phyloP scores from a whole-genome alignment of 1,139 yeast species.

The Zygoascus sp. region DNA sequence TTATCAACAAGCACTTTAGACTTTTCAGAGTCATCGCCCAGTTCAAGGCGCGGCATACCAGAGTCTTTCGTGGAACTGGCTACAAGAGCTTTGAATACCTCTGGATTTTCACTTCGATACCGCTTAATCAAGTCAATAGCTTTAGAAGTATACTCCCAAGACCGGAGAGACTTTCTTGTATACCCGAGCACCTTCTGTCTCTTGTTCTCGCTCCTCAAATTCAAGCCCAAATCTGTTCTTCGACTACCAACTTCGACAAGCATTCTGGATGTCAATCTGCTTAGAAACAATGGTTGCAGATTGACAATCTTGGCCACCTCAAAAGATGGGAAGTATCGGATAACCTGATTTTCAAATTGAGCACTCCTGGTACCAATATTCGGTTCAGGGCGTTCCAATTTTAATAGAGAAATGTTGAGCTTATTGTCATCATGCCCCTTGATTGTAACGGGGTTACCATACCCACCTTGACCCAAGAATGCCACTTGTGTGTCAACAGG shows the following conservation, averaged over 20 bases:
- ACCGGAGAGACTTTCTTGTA: slow-evolving; percentile 59
- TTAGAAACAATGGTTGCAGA: slow-evolving; percentile 60
- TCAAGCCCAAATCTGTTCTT: slow-evolving; percentile 74
- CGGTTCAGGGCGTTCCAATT: slow-evolving; percentile 29
- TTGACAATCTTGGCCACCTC: slow-evolving; percentile 58
- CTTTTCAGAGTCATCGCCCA: slow-evolving; percentile 40
- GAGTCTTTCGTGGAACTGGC: background rate
- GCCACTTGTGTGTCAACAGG: slow-evolving; percentile 70
- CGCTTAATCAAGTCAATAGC: slow-evolving; percentile 64
- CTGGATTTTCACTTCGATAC: slow-evolving; percentile 60
- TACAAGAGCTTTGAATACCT: slow-evolving; percentile 47
- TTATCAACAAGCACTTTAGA: slow-evolving; percentile 37
- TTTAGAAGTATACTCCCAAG: slow-evolving; percentile 81
- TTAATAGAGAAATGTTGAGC: slow-evolving; percentile 32
- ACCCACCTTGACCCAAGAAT: slow-evolving; percentile 84
- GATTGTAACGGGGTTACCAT: slow-evolving; percentile 78
- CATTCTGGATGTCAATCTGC: slow-evolving; percentile 72
- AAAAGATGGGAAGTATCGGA: slow-evolving; percentile 62
- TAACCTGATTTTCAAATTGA: slow-evolving; percentile 49
- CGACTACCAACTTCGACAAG: slow-evolving; percentile 54
- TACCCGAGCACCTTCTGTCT: slow-evolving; percentile 85
- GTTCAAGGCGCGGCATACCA: slow-evolving; percentile 32
- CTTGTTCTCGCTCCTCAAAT: slow-evolving; percentile 74
- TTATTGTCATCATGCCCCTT: slow-evolving; percentile 49
- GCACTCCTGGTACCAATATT: slow-evolving; percentile 47